Conservation (phyloP, 306 rosid species). For the Citrullus amarus region DNA sequence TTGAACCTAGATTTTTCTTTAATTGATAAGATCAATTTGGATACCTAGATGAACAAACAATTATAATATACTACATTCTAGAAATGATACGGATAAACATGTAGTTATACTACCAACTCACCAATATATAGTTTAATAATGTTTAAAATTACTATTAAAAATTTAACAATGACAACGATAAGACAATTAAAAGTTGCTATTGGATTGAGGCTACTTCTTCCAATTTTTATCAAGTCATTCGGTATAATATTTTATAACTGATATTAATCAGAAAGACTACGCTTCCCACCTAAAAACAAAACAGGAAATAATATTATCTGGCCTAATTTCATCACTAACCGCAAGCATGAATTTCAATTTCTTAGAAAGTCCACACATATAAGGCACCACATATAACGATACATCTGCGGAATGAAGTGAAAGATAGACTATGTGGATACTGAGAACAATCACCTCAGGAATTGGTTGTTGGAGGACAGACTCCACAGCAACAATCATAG, state of each 20-base stretch:
- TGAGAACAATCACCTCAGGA: constrained; percentile 10
- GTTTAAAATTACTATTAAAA: too few relatives aligned
- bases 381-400: background rate
- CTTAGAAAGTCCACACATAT: background rate
- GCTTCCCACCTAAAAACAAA: background rate
- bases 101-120: too few relatives aligned
- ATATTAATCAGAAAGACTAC: background rate
- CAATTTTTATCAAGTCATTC: background rate
- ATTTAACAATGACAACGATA: too few relatives aligned
- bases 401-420: background rate
- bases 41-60: too few relatives aligned
- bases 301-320: background rate
- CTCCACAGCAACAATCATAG: constrained; percentile 7
- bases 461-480: constrained; percentile 13
- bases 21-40: background rate
- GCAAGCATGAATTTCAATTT: background rate
- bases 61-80: too few relatives aligned
- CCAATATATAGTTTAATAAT: too few relatives aligned
- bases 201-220: background rate
- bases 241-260: background rate
- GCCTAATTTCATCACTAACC: background rate
- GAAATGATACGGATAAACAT: too few relatives aligned
- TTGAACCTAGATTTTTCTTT: background rate
- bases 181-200: background rate
- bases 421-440: background rate